phyloP scores from a whole-genome alignment of 768 basidiomycete genomes.

The Lactarius evosmus region DNA sequence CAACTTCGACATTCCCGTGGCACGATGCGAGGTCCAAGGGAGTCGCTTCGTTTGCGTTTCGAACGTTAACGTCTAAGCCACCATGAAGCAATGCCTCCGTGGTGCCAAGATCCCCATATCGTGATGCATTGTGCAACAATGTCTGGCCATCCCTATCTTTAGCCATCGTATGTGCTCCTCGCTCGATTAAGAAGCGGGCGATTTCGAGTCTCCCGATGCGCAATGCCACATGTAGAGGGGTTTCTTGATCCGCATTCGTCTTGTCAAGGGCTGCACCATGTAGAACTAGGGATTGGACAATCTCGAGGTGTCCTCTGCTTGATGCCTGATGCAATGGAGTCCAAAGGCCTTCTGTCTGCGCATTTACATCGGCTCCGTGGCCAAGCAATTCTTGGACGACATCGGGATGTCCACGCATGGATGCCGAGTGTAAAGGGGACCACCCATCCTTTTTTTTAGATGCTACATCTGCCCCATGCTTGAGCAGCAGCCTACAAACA shows the following conservation, averaged over 20 bases:
- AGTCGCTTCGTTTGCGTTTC: neutral
- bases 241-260: neutral
- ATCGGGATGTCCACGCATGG: neutral
- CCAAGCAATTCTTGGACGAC: neutral
- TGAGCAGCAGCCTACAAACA: neutral
- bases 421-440: slow-evolving; percentile 3
- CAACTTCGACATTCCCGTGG: neutral
- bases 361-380: neutral
- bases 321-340: neutral
- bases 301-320: neutral
- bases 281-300: neutral
- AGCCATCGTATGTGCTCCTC: neutral
- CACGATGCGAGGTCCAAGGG: neutral
- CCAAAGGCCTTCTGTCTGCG: accelerated
- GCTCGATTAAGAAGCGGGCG: neutral
- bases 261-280: neutral
- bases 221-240: neutral
- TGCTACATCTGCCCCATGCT: neutral
- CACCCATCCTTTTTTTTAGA: neutral
- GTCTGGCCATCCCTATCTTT: neutral
- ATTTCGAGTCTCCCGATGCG: neutral
- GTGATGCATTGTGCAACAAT: neutral
- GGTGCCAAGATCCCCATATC: neutral
- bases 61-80: neutral
- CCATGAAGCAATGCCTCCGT: neutral